Evolutionary conservation across 352 stramenopile species (phyloP).

Genomic region (Blastocystis sp.): DNA sequence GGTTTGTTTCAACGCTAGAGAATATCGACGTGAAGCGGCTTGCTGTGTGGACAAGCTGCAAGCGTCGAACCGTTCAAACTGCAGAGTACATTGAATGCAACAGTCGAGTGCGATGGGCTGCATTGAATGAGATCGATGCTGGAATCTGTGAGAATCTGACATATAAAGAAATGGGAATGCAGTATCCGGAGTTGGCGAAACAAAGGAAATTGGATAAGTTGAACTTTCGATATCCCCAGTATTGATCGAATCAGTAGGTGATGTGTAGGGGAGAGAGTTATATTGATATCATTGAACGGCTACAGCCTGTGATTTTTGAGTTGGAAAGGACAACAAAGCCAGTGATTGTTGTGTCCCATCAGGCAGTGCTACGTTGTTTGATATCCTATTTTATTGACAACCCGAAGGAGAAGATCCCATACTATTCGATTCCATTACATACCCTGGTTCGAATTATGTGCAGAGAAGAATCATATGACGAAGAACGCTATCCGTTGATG

Average conservation of each 20-base stretch:
- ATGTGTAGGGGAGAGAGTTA: slow-evolving; percentile 83
- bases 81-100: slow-evolving; percentile 78
- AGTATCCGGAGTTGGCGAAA: slow-evolving; percentile 49
- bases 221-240: slow-evolving; percentile 64
- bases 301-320: slow-evolving; percentile 92
- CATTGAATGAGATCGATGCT: slow-evolving; percentile 90
- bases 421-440: slow-evolving; percentile 70
- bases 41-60: slow-evolving; percentile 89
- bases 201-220: slow-evolving; percentile 62
- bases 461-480: slow-evolving; percentile 52
- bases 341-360: slow-evolving; percentile 83
- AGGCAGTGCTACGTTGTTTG: slow-evolving; percentile 87
- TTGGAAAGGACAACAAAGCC: slow-evolving; percentile 87
- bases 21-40: slow-evolving; percentile 65
- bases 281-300: slow-evolving; percentile 89
- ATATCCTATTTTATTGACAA: slow-evolving; percentile 92
- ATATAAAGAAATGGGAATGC: slow-evolving; percentile 73
- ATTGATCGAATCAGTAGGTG: background rate
- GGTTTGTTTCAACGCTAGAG: slow-evolving; percentile 57
- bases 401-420: slow-evolving; percentile 81
- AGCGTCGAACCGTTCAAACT: slow-evolving; percentile 89
- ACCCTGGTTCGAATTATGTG: slow-evolving; percentile 29
- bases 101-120: slow-evolving; percentile 64
- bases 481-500: slow-evolving; percentile 44
- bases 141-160: slow-evolving; percentile 91